These are phyloP conservation scores for Fusarium mexicanum DNA, from an alignment of 2,329 filamentous ascomycete species.

Conservation along the genomic window DNA sequence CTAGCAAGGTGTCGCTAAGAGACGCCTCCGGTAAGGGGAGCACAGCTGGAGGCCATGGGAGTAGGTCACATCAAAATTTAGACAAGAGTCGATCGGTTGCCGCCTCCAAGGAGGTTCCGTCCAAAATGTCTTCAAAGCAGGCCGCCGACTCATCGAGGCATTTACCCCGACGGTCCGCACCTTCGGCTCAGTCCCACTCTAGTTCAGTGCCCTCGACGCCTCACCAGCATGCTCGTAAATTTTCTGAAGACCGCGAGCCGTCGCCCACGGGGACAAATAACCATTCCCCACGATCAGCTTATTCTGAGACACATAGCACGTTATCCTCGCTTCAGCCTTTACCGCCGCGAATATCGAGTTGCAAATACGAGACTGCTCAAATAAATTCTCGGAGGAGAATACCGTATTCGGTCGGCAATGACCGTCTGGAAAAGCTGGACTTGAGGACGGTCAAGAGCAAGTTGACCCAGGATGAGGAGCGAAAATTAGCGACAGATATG, in stretches of 20 bases:
- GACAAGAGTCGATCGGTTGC: constrained; percentile 71
- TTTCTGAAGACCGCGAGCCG: constrained; percentile 79
- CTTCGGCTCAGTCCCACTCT: constrained; percentile 65
- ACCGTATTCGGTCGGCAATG: constrained; percentile 88
- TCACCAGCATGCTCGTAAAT: constrained; percentile 85
- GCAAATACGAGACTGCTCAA: constrained; percentile 89
- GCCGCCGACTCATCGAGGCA: constrained; percentile 45
- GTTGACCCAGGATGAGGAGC: constrained; percentile 77
- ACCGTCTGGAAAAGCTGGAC: constrained; percentile 77
- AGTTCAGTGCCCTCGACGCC: constrained; percentile 94
- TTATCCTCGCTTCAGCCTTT: constrained; percentile 74
- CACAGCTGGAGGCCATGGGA: constrained; percentile 71
- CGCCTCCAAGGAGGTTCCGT: constrained; percentile 63
- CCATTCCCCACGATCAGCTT: constrained; percentile 89
- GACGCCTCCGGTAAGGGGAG: constrained; percentile 59
- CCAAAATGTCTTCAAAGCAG: constrained; percentile 63
- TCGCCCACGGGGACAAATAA: constrained; percentile 81
- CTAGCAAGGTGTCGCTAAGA: constrained; percentile 68
- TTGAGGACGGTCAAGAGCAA: constrained; percentile 76
- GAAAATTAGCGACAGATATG: constrained; percentile 83
- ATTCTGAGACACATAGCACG: constrained; percentile 85
- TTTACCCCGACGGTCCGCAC: constrained; percentile 44
- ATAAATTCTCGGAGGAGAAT: constrained; percentile 85
- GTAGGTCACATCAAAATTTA: constrained; percentile 64
- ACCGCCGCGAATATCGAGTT: constrained; percentile 69